Conservation (phyloP, 805 yeast genomes). For the Hanseniaspora lindneri region DNA sequence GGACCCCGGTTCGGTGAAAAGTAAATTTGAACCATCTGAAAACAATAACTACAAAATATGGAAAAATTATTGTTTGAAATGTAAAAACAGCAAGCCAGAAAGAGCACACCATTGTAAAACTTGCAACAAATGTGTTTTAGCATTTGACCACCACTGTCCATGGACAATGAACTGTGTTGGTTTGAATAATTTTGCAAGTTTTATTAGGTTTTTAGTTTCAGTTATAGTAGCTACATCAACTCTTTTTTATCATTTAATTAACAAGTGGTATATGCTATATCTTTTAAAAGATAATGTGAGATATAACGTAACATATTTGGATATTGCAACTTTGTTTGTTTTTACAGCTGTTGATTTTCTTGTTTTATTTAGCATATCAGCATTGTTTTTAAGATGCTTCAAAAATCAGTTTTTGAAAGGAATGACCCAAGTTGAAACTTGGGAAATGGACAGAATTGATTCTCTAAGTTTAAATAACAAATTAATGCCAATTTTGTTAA, state of each 20-base stretch:
- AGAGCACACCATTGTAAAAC: conserved; percentile 76
- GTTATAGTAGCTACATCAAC: conserved; percentile 42
- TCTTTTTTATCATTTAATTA: conserved; percentile 34
- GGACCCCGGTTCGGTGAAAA: conserved; percentile 60
- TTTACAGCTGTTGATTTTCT: conserved; percentile 46
- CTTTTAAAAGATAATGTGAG: conserved; percentile 41
- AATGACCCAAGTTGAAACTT: conserved; percentile 77
- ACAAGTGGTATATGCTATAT: conserved; percentile 37
- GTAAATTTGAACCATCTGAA: conserved; percentile 31
- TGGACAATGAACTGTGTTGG: conserved; percentile 94
- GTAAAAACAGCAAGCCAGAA: conserved; percentile 64
- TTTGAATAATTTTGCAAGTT: conserved; percentile 61
- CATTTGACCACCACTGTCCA: conserved; percentile 91
- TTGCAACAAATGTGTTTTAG: conserved; percentile 60
- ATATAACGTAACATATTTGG: conserved; percentile 41
- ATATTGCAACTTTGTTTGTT: conserved; percentile 44
- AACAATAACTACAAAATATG: conserved; percentile 34
- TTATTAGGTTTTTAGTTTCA: conserved; percentile 63
- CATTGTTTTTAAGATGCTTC: conserved; percentile 52
- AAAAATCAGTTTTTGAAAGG: conserved; percentile 47
- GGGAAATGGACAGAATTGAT: conserved; percentile 82
- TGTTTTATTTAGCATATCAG: conserved; percentile 46
- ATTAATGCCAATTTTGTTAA: conserved; percentile 35
- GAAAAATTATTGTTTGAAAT: conserved; percentile 63
- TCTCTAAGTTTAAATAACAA: conserved; percentile 46